phyloP scores from a whole-genome alignment of 1,139 yeast species.

The Spathaspora sp. region DNA sequence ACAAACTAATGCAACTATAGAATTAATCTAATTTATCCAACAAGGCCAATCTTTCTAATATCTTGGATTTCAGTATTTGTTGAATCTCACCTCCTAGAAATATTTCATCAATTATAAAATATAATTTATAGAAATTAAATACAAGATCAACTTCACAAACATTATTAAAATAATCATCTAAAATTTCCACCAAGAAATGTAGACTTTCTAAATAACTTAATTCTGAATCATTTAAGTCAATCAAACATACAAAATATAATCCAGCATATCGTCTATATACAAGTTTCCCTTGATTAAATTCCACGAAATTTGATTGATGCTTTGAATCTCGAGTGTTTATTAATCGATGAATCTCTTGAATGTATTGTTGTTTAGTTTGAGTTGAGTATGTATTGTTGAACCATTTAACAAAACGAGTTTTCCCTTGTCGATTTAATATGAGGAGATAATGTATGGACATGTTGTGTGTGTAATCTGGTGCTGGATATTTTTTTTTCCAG shows the following conservation, averaged over 20 bases:
- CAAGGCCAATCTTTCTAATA: slow-evolving; percentile 52
- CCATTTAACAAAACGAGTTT: slow-evolving; percentile 84
- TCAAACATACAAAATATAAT: slow-evolving; percentile 76
- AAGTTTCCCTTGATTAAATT: slow-evolving; percentile 69
- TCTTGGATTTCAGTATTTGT: slow-evolving; percentile 62
- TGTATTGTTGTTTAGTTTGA: slow-evolving; percentile 54
- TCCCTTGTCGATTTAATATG: slow-evolving; percentile 91
- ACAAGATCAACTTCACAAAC: slow-evolving; percentile 96
- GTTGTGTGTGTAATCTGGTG: neutral
- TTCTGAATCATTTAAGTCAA: slow-evolving; percentile 76
- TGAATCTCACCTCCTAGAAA: slow-evolving; percentile 78
- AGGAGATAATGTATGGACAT: slow-evolving; percentile 81
- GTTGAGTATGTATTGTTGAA: slow-evolving; percentile 40
- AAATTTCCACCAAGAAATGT: slow-evolving; percentile 84
- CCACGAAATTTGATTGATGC: slow-evolving; percentile 77
- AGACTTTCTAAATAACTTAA: slow-evolving; percentile 79
- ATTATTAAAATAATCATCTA: slow-evolving; percentile 80
- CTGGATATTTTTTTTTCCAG: neutral
- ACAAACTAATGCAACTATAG: slow-evolving; percentile 16
- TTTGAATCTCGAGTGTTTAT: slow-evolving; percentile 83
- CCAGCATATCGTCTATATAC: slow-evolving; percentile 94
- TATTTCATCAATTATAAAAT: slow-evolving; percentile 70
- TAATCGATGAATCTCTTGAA: slow-evolving; percentile 74
- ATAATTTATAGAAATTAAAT: slow-evolving; percentile 74
- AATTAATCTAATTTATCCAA: slow-evolving; percentile 43